A percentile compares a stretch with the other conserved stretches of the same genome.
These are phyloP conservation scores for Emericellopsis atlantica DNA, from an alignment of 2,329 filamentous ascomycete species.

Conservation along the genomic window DNA sequence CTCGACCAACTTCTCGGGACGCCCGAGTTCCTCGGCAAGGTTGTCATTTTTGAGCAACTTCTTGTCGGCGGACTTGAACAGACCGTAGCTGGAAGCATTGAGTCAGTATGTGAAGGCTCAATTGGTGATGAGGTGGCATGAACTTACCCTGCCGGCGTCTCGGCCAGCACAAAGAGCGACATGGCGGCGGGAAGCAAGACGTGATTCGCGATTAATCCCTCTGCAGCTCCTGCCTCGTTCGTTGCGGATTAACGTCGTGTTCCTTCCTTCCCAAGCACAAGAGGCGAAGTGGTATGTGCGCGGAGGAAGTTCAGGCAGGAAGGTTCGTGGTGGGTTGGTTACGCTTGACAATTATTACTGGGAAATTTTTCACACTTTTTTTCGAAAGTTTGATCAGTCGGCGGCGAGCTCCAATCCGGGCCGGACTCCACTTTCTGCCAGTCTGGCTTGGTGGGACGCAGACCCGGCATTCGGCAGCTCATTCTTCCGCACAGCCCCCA, in stretches of 20 bases:
- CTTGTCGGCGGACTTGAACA: conserved; percentile 98
- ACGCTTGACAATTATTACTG: conserved; percentile 6
- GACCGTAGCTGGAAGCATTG: conserved; percentile 61
- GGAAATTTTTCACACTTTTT: conserved; percentile 27
- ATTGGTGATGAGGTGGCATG: conserved; percentile 1
- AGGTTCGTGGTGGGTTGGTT: not conserved
- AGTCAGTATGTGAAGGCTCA: conserved; percentile 9
- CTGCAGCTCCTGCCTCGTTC: conserved; percentile 13
- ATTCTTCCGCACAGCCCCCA: not conserved
- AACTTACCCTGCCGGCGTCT: conserved; percentile 70
- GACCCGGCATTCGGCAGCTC: conserved; percentile 11
- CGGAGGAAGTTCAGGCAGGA: not conserved
- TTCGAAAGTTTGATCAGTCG: not conserved
- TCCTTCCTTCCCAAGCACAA: conserved; percentile 22
- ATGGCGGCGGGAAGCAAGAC: conserved; percentile 35
- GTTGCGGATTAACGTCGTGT: conserved; percentile 11
- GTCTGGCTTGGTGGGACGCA: not conserved
- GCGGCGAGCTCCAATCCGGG: no score
- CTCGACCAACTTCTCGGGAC: conserved; percentile 73
- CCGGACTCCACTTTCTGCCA: no score
- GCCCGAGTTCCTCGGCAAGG: conserved; percentile 59
- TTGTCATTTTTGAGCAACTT: conserved; percentile 88
- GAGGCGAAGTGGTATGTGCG: conserved; percentile 19
- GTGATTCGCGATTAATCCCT: not conserved
- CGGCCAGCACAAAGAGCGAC: conserved; percentile 85